A percentile compares a stretch with the other conserved stretches of the same genome.
Conservation (phyloP, 2,329 filamentous ascomycete genomes). For the Chrysosporium queenslandicum region DNA sequence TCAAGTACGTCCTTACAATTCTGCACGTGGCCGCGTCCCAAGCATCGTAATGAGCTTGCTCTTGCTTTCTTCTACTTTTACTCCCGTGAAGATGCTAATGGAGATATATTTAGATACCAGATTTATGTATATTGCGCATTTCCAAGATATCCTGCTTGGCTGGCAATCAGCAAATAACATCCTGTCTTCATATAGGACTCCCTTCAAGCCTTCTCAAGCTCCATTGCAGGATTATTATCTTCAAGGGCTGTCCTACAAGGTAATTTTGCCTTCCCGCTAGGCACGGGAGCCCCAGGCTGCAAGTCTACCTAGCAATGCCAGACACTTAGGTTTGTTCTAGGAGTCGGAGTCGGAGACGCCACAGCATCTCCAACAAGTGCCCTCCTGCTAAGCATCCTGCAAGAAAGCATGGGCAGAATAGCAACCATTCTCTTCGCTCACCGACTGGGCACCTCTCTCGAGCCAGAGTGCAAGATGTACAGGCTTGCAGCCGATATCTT, state of each 20-base stretch:
- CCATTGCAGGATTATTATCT: constrained; percentile 51
- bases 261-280: constrained; percentile 26
- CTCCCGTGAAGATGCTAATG: neutral
- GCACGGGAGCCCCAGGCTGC: too few species aligned
- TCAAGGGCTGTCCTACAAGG: constrained; percentile 73
- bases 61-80: neutral
- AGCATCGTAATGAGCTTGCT: neutral
- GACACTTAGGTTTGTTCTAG: constrained; percentile 32
- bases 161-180: too few species aligned
- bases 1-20: constrained; percentile 44
- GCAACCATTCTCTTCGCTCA: constrained; percentile 83
- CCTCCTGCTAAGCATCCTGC: constrained; percentile 69
- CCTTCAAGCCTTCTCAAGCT: constrained; percentile 36
- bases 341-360: constrained; percentile 75
- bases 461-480: constrained; percentile 85
- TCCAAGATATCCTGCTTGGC: too few species aligned
- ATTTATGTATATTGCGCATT: constrained; percentile 57
- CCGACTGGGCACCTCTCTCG: constrained; percentile 67
- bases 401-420: constrained; percentile 69
- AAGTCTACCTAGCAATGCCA: too few species aligned
- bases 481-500: constrained; percentile 78
- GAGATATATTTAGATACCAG: constrained; percentile 41
- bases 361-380: constrained; percentile 69
- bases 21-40: neutral
- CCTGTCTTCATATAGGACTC: too few species aligned